Evolutionary conservation across 2,329 filamentous ascomycete species (phyloP).

Genomic region (Fusarium papillatum): DNA sequence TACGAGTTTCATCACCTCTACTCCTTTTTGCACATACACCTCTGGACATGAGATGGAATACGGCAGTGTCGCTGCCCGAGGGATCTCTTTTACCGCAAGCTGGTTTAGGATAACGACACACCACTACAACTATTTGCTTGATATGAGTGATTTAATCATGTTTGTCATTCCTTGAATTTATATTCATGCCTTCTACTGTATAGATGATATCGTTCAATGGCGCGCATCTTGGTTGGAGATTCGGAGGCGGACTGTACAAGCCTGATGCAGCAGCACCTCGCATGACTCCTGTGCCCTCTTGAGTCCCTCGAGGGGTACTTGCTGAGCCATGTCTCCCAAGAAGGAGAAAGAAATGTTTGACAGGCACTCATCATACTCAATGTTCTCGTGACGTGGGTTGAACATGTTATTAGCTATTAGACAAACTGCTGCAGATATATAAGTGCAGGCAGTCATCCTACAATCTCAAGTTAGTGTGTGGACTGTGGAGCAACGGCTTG

Average conservation of each 20-base stretch:
- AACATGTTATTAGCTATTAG: conserved; percentile 7
- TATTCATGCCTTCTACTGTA: too few relatives aligned
- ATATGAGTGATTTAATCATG: background rate
- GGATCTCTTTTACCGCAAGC: background rate
- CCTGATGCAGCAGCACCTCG: background rate
- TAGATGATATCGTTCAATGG: background rate
- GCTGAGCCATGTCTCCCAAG: background rate
- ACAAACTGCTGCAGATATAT: conserved; percentile 1
- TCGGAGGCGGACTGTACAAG: background rate
- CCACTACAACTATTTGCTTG: background rate
- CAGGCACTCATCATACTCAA: background rate
- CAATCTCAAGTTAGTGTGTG: background rate
- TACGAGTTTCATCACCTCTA: background rate
- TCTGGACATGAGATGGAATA: background rate
- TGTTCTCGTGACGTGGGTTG: background rate
- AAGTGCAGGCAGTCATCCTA: conserved; percentile 15
- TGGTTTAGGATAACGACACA: background rate
- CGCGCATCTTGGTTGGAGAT: background rate
- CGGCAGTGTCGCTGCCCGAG: background rate
- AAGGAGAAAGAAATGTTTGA: background rate
- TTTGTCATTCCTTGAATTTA: background rate
- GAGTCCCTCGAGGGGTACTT: background rate
- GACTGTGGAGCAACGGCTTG: too few relatives aligned
- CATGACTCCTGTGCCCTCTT: background rate
- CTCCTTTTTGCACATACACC: background rate